Conservation (phyloP, 2,329 filamentous ascomycete species). For the Trichoderma koningiopsis region DNA sequence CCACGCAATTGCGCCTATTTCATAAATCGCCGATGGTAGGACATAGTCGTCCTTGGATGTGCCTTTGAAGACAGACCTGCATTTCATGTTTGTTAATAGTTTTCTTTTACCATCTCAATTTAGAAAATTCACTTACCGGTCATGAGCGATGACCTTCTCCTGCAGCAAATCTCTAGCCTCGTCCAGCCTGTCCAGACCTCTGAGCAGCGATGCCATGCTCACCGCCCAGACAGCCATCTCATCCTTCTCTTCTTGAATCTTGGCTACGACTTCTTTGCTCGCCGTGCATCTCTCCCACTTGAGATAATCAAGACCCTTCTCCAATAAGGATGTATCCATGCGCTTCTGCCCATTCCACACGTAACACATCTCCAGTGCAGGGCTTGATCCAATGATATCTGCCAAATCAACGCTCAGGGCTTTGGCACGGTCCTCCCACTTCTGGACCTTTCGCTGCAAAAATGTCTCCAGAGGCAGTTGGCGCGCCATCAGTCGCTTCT, state of each 20-base stretch:
- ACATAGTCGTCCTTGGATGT: conserved; percentile 68
- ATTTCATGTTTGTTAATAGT: neutral
- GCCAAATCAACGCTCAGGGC: conserved; percentile 67
- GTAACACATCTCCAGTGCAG: conserved; percentile 87
- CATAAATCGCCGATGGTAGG: conserved; percentile 77
- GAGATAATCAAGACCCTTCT: conserved; percentile 63
- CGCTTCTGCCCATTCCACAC: conserved; percentile 89
- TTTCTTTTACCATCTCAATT: too few species aligned
- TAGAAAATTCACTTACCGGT: conserved; percentile 53
- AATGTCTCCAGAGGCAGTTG: conserved; percentile 91
- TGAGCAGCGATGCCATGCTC: conserved; percentile 65
- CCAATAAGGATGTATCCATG: conserved; percentile 68
- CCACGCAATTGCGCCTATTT: conserved; percentile 83
- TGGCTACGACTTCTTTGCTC: conserved; percentile 43
- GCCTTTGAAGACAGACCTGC: conserved; percentile 59
- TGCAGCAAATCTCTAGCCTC: conserved; percentile 68
- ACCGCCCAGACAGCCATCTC: conserved; percentile 68
- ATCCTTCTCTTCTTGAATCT: conserved; percentile 56
- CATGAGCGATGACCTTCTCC: conserved; percentile 65
- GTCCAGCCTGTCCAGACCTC: conserved; percentile 62
- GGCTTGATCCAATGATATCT: conserved; percentile 79
- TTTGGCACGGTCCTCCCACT: conserved; percentile 81
- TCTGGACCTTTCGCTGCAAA: conserved; percentile 77
- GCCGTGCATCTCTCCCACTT: conserved; percentile 65
- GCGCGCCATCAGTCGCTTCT: conserved; percentile 86